Percentiles rank a stretch among this genome's conserved stretches.
Evolutionary conservation across 2,329 filamentous ascomycete species (phyloP).

Genomic region (Aspergillus sp.): DNA sequence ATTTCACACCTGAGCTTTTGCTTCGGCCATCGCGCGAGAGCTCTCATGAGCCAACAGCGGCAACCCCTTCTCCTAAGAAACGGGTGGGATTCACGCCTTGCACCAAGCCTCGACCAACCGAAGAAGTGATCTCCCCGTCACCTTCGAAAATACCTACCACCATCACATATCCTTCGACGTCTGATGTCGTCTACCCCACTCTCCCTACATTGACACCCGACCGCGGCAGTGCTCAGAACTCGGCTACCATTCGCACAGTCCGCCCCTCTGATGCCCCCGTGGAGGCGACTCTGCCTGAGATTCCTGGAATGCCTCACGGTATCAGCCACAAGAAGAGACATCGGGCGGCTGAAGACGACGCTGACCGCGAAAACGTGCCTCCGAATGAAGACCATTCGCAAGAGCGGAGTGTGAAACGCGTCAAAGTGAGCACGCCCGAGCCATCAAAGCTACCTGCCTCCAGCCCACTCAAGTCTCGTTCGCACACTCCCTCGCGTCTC

Average conservation of each 20-base stretch:
- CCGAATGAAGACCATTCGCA: slow-evolving; percentile 23
- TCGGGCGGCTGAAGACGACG: slow-evolving; percentile 34
- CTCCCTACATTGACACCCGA: slow-evolving; percentile 40
- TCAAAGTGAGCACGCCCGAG: slow-evolving; percentile 33
- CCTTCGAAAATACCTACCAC: slow-evolving; percentile 39
- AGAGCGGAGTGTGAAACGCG: slow-evolving; percentile 35
- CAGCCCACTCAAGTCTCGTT: slow-evolving; percentile 37
- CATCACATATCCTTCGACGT: slow-evolving; percentile 21
- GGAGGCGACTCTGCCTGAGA: slow-evolving; percentile 25
- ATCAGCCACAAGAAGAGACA: slow-evolving; percentile 43
- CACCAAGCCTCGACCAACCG: slow-evolving; percentile 50
- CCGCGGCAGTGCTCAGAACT: slow-evolving; percentile 10
- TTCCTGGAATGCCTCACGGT: slow-evolving; percentile 40
- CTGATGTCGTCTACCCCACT: slow-evolving; percentile 37
- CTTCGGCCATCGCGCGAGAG: slow-evolving; percentile 35
- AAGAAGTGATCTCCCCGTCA: slow-evolving; percentile 37
- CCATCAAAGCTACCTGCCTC: slow-evolving; percentile 19
- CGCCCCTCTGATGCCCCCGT: slow-evolving; percentile 30
- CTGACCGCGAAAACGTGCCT: slow-evolving; percentile 34
- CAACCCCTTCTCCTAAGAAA: slow-evolving; percentile 73
- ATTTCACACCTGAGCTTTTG: slow-evolving; percentile 52
- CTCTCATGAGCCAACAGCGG: slow-evolving; percentile 38
- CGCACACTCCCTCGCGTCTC: slow-evolving; percentile 32
- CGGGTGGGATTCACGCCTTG: slow-evolving; percentile 78
- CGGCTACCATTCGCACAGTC: slow-evolving; percentile 43